Conservation (phyloP, 129 eudicot species). For the Lactuca saligna region DNA sequence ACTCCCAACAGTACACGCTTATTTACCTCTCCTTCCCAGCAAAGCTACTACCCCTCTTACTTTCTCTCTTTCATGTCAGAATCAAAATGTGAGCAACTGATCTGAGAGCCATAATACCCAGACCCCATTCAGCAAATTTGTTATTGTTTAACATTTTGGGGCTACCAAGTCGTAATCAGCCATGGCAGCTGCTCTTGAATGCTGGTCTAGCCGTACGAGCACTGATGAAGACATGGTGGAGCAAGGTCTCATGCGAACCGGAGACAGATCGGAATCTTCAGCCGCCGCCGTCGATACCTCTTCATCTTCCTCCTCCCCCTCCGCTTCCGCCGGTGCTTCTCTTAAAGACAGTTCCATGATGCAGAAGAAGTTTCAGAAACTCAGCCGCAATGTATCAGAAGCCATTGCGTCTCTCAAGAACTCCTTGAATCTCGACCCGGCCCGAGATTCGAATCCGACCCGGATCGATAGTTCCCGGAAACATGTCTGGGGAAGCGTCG, state of each 20-base stretch:
- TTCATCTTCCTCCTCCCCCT: conserved; percentile 36
- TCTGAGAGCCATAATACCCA: neutral
- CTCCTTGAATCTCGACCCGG: conserved; percentile 77
- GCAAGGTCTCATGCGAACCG: conserved; percentile 86
- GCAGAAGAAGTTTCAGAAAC: conserved; percentile 84
- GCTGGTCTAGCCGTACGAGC: conserved; percentile 96
- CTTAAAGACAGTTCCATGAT: conserved; percentile 52
- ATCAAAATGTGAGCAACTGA: conserved; percentile 15
- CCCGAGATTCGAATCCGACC: conserved; percentile 56
- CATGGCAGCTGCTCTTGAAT: conserved; percentile 96
- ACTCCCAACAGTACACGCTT: conserved; percentile 1
- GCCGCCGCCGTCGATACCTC: conserved; percentile 41
- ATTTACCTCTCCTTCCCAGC: conserved; percentile 30
- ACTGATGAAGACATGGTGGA: conserved; percentile 94
- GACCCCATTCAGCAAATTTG: neutral
- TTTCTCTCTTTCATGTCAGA: conserved; percentile 33
- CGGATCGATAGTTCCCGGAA: conserved; percentile 60
- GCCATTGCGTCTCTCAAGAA: conserved; percentile 92
- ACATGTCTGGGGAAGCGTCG: conserved; percentile 85
- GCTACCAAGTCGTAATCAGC: neutral
- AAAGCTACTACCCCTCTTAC: conserved; percentile 17
- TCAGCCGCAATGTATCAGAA: conserved; percentile 86
- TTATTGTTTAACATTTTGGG: neutral
- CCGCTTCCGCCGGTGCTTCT: conserved; percentile 24
- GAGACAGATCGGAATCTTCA: conserved; percentile 77